Evolutionary conservation across 1,139 yeast genomes (phyloP), one percentile per base, ranked within the genome.

Genomic region (Geotrichum fermentans): DNA sequence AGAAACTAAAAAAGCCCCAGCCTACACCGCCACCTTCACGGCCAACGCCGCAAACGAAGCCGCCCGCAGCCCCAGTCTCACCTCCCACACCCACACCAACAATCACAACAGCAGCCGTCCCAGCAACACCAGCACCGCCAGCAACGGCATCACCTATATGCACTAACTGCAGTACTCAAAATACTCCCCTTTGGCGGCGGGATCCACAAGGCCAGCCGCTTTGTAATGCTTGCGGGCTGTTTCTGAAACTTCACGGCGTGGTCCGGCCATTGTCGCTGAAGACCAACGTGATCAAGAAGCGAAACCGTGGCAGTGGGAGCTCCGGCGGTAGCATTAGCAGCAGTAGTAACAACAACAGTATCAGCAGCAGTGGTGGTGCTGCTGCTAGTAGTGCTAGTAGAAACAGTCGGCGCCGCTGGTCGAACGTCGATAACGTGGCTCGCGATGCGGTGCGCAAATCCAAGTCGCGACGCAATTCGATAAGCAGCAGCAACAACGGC

Each of bases 151-250:
- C 39, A 3, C 39, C 39, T 18, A 18, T 26, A 40, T 89, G 96
- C 65, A 81, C 92, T 16, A 89, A 89, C 67, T 89, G 97, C 66
- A 81, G 82, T 60, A 89, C 97, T 1, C 84, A 78, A 59, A 89
- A 92, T 11, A 89, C 97, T 0, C 97, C 97, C 1, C 72, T 89
- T 44, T 89, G 96, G 96, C 75, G 97, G 62, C 74, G 96, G 51
- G 90, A 87, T 62, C 88, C 90, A 26, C 83, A 86, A 36, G 96
- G 96, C 8, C 88, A 86, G 61, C 95, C 95, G 1, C 71, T 89
- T 52, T 89, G 97, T 65, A 89, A 89, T 64, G 96, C 96, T 1
- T 89, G 96, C 70, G 96, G 97, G 0, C 72, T 89, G 53, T 89
- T 89, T 60, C 71, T 85, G 58, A 89, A 89, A 66, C 73, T 89